Evolutionary conservation across 441 rosid species (phyloP), one percentile per base, ranked within the genome.

Genomic region (Flueggea neowawraea): DNA sequence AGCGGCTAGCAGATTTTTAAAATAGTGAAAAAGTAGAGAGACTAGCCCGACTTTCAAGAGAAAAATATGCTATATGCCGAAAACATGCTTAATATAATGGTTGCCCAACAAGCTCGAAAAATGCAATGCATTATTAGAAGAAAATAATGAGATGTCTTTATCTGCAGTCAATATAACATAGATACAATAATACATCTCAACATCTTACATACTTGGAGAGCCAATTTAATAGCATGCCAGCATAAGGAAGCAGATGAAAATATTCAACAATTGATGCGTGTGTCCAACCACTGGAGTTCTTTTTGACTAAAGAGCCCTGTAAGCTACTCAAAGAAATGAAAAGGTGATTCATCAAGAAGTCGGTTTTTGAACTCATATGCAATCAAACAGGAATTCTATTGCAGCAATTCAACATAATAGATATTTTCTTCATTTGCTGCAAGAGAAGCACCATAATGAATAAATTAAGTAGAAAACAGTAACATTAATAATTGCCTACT

Each of bases 181-280:
- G 31, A 56, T 31, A 51, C 31, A 44, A 54, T 16, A 39, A 10
- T 14, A 2, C 41, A 55, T 17, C 52, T 28, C 12, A 56, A 28
- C 57, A 61, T 44, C 53, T 63, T 41, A 32, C 66, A 56, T 61
- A 91, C 98, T 95, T 82, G 43, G 84, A 78, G 69, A 71, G 52
- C 91, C 96, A 89, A 41, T 79, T 83, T 43, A 60, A 71, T 52
- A 94, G 52, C 61, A 87, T 69, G 53, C 52, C 67, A 36, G 84
- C 80, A 73, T 70, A 94, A 53, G 95, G 95, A 69, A 91, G 95
- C 79, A 94, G 60, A 73, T 80, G 91, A 63, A 83, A 87, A 72
- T 91, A 82, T 58, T 89, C 91, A 15, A 87, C 87, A 57, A 55
- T 83, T 16, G 82, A 41, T 31, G 83, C 74, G 11, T 57, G 63